Percentiles rank a stretch among this genome's conserved stretches.
phyloP scores from a whole-genome alignment of 108 stramenopile genomes.

The Pseudonitzschia delicatissima region DNA sequence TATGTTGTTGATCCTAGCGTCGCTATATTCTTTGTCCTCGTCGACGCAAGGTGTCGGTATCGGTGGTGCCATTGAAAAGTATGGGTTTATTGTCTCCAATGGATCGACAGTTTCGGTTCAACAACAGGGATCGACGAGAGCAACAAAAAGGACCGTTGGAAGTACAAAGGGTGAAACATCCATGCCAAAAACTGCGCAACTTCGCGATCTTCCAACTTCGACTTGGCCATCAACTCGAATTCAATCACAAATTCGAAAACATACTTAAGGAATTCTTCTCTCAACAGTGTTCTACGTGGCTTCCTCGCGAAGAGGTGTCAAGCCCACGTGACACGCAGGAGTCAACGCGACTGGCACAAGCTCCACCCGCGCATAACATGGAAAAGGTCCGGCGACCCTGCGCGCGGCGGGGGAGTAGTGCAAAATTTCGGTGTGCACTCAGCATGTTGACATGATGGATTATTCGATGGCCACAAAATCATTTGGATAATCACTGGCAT shows the following conservation, averaged over 20 bases:
- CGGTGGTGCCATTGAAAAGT: neutral
- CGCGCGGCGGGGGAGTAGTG: too few relatives aligned
- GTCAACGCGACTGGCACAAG: conserved; percentile 1
- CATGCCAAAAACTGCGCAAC: neutral
- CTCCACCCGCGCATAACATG: too few relatives aligned
- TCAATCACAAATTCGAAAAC: neutral
- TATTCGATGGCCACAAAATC: too few relatives aligned
- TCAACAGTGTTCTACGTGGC: neutral
- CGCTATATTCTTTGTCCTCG: neutral
- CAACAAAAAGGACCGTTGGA: too few relatives aligned
- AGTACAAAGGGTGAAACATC: neutral
- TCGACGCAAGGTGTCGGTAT: neutral
- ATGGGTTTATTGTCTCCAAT: neutral
- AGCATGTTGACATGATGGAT: too few relatives aligned
- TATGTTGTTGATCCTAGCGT: too few relatives aligned
- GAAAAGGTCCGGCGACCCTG: too few relatives aligned
- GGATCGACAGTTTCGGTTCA: neutral
- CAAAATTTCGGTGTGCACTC: too few relatives aligned
- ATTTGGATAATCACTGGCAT: too few relatives aligned
- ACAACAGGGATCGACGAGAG: too few relatives aligned
- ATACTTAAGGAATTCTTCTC: too few relatives aligned
- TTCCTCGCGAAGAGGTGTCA: neutral
- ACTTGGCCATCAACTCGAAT: neutral
- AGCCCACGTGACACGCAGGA: neutral
- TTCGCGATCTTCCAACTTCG: neutral